Evolutionary conservation across 306 rosid genomes (phyloP).

Genomic region (Glycine latifolia): DNA sequence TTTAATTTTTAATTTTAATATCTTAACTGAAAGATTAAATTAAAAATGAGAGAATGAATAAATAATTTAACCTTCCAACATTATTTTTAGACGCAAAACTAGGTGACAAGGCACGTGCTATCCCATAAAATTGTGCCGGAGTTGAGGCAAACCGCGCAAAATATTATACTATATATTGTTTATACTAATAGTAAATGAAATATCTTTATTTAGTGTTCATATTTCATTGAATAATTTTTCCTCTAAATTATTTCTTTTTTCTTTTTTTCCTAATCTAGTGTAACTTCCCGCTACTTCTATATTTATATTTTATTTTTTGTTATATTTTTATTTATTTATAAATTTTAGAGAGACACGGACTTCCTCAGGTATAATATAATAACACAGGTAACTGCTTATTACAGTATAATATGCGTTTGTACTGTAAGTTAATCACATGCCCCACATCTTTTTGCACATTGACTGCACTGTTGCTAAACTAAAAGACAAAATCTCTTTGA

Average conservation of each 20-base stretch:
- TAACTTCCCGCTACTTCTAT: no score
- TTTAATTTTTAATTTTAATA: no score
- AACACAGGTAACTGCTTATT: background rate
- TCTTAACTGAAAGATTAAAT: no score
- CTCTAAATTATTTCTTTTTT: no score
- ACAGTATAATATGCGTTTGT: slow-evolving; percentile 29
- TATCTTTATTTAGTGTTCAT: no score
- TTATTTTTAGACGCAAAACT: background rate
- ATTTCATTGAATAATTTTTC: no score
- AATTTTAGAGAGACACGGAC: no score
- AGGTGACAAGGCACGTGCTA: slow-evolving; percentile 45
- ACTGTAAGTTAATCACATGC: background rate
- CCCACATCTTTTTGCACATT: slow-evolving; percentile 24
- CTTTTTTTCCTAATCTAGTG: no score
- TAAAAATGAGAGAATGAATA: background rate
- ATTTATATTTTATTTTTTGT: background rate
- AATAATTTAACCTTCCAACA: background rate
- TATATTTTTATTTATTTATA: no score
- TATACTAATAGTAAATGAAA: no score
- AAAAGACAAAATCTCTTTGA: slow-evolving; percentile 44
- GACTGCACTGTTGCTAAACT: slow-evolving; percentile 24
- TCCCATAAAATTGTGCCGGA: slow-evolving; percentile 6
- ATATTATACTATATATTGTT: no score
- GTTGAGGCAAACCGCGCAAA: slow-evolving; percentile 29
- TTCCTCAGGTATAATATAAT: background rate